Evolutionary conservation across 306 rosid genomes (phyloP).

Genomic region (Cyamopsis tetragonoloba): DNA sequence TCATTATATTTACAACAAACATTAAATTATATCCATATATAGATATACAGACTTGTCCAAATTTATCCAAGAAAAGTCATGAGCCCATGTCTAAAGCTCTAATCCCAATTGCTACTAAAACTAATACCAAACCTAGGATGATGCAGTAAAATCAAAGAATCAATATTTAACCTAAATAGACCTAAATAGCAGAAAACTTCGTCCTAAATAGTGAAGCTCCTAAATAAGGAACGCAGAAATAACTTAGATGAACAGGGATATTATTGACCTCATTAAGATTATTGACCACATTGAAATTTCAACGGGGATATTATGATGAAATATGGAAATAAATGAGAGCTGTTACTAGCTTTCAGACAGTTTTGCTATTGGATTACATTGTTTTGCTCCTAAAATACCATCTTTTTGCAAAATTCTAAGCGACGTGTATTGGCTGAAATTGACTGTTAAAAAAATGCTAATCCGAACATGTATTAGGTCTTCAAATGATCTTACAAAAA

Average conservation of each 20-base stretch:
- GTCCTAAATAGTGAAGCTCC: neutral
- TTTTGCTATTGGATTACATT: neutral
- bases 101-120: neutral
- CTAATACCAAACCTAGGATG: neutral
- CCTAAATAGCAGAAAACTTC: neutral
- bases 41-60: neutral
- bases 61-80: neutral
- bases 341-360: conserved; percentile 10
- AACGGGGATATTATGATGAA: neutral
- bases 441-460: neutral
- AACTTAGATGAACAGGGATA: conserved; percentile 2
- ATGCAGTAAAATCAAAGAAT: neutral
- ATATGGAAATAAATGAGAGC: neutral
- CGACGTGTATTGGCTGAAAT: neutral
- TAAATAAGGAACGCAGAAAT: neutral
- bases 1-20: neutral
- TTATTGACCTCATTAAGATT: neutral
- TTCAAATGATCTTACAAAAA: neutral
- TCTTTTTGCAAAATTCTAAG: neutral
- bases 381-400: neutral
- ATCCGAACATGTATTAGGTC: neutral
- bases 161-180: neutral
- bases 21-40: neutral
- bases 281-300: conserved; percentile 4
- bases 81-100: conserved; percentile 2